Evolutionary conservation across 2,329 filamentous ascomycete species (phyloP), one percentile per base, ranked within the genome.

Genomic region (Beauveria australis): DNA sequence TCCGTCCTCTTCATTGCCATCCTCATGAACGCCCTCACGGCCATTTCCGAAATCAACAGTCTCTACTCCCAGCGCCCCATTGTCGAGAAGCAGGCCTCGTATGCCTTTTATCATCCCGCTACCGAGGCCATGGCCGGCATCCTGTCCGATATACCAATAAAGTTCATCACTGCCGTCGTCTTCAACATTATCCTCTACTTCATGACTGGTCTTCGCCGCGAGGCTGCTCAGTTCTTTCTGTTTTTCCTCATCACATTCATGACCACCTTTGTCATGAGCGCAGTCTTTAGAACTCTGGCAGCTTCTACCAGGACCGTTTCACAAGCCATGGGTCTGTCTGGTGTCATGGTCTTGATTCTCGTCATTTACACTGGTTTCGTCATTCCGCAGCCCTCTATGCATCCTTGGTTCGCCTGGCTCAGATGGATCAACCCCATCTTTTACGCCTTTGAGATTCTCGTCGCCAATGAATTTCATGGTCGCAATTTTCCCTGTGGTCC

Each of bases 361-460:
- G 78, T 86, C 66, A 85, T 79, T 26, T 80, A 79, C 69, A 86
- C 85, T 0, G 85, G 83, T 61, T 86, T 87, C 67, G 73, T 77
- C 30, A 77, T 83, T 40, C 67, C 74, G 0, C 69, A 74, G 1
- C 74, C 75, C 0, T 66, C 88, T 67, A 91, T 88, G 87, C 80
- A 85, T 24, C 82, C 81, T 0, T 93, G 89, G 88, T 86, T 88
- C 53, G 76, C 83, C 30, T 92, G 89, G 89, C 87, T 92, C 57
- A 82, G 86, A 30, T 91, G 86, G 74, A 78, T 92, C 55, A 87
- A 92, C 62, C 88, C 88, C 0, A 82, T 92, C 41, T 85, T 79
- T 49, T 92, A 92, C 67, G 86, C 81, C 2, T 93, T 92, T 65
- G 89, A 92, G 69, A 81, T 83, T 2, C 75, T 91, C 19, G 81